phyloP scores from a whole-genome alignment of 164 flowering plant genomes.

The Magnolia sinica region DNA sequence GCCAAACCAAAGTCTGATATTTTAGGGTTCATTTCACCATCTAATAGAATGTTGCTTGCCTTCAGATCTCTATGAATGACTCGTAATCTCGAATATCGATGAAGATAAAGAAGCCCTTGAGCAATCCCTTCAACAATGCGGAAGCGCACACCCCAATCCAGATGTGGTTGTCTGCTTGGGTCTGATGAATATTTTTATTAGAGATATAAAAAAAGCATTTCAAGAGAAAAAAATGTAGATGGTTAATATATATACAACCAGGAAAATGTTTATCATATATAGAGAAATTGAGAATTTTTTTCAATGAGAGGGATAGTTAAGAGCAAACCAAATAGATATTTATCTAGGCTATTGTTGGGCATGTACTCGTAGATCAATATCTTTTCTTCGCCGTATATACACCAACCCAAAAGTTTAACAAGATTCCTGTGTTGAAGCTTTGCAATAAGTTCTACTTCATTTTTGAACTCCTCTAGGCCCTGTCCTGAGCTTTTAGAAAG shows the following conservation, averaged over 20 bases:
- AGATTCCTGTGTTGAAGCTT: slow-evolving; percentile 47
- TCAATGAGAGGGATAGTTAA: background rate
- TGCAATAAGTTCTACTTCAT: slow-evolving; percentile 31
- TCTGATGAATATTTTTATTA: background rate
- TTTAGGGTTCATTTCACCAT: slow-evolving; percentile 41
- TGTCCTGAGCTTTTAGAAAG: slow-evolving; percentile 32
- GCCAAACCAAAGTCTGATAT: slow-evolving; percentile 54
- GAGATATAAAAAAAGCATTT: background rate
- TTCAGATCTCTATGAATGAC: slow-evolving; percentile 63
- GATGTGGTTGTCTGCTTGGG: background rate
- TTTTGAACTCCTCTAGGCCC: slow-evolving; percentile 36
- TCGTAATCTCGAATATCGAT: slow-evolving; percentile 44
- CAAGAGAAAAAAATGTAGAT: background rate
- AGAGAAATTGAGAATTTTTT: no score
- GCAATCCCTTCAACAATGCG: slow-evolving; percentile 39
- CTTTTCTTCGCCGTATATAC: slow-evolving; percentile 34
- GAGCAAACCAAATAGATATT: slow-evolving; percentile 26
- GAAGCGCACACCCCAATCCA: slow-evolving; percentile 27
- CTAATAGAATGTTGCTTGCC: slow-evolving; percentile 50
- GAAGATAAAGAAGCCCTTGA: slow-evolving; percentile 57
- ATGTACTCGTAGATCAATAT: slow-evolving; percentile 38
- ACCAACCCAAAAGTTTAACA: slow-evolving; percentile 36
- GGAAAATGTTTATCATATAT: no score
- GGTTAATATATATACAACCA: background rate
- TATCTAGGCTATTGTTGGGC: slow-evolving; percentile 33